Evolutionary conservation across 768 basidiomycete genomes (phyloP), one percentile per base, ranked within the genome.

Genomic region (Podaxis pistillaris): DNA sequence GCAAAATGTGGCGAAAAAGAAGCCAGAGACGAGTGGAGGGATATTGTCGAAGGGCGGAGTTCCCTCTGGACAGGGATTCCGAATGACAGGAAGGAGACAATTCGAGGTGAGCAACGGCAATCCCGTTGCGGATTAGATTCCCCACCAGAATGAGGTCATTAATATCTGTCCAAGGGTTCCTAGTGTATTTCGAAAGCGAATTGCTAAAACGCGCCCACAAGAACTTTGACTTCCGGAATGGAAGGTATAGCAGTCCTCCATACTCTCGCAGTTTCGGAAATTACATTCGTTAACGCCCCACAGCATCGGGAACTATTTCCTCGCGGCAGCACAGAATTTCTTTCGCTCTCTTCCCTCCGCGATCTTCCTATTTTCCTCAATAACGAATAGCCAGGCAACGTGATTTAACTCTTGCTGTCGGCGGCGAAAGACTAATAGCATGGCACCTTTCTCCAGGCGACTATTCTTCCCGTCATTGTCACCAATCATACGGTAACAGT

Each of bases 401-500:
- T 55, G 54, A 47, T 24, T 56, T 58, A 17, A 40, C 44, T 50
- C 49, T 38, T 57, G 37, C 11, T 26, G 38, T 46, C 26, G 41
- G 24, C 19, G 33, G 17, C 4, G n/a, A 15, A 38, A 40, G 24
- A 38, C 22, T 37, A 37, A 55, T 44, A 30, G 22, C 19, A 37
- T 26, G 37, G 56, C 58, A 52, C 30, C 61, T 52, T 33, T 24
- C 62, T 62, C 8, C 53, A 83, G 83, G 89, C 92, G 11, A 84
- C 88, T 64, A 96, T 98, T 62, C 77, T 96, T 1, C 96, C 96
- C 0, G 93, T 89, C 3, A 90, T 98, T 65, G 86, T 96, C 44
- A 98, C 96, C 12, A 96, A 94, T 73, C 93, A 94, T 72, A 94
- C 91, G 0, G 93, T 94, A n/a, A 97, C 95, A 13, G 94, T 98